Conservation (phyloP, 2,329 filamentous ascomycete genomes). For the Pseudogymnoascus sp. region DNA sequence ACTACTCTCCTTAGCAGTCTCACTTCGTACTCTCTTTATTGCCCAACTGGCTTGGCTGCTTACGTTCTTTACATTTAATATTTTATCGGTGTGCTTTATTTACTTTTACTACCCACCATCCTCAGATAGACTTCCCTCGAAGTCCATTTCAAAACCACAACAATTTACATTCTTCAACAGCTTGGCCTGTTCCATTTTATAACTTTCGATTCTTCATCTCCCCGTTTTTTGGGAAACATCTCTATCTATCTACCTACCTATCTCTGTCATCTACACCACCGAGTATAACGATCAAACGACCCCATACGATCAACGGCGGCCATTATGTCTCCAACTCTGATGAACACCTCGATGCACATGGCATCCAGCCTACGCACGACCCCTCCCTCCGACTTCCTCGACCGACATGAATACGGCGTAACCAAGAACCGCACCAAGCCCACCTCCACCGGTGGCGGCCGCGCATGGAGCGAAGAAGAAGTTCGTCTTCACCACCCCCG, state of each 20-base stretch:
- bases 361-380: constrained; percentile 21
- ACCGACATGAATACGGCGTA: constrained; percentile 53
- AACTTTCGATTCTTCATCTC: constrained; percentile 26
- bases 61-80: constrained; percentile 41
- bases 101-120: constrained; percentile 25
- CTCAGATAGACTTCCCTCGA: constrained; percentile 17
- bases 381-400: constrained; percentile 43
- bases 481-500: constrained; percentile 39
- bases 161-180: constrained; percentile 41
- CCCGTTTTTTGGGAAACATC: constrained; percentile 14
- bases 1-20: constrained; percentile 29
- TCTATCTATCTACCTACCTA: constrained; percentile 16
- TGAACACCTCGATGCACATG: constrained; percentile 27
- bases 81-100: constrained; percentile 22
- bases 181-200: constrained; percentile 28
- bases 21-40: constrained; percentile 37
- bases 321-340: constrained; percentile 28
- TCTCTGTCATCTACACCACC: constrained; percentile 14
- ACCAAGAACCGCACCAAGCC: constrained; percentile 57
- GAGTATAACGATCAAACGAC: constrained; percentile 22
- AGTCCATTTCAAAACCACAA: constrained; percentile 18
- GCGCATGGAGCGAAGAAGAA: constrained; percentile 82
- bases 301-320: neutral
- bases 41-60: constrained; percentile 47
- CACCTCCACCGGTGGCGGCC: constrained; percentile 64